Conservation (phyloP, 495 filamentous ascomycete genomes). For the Emericellopsis terricola region DNA sequence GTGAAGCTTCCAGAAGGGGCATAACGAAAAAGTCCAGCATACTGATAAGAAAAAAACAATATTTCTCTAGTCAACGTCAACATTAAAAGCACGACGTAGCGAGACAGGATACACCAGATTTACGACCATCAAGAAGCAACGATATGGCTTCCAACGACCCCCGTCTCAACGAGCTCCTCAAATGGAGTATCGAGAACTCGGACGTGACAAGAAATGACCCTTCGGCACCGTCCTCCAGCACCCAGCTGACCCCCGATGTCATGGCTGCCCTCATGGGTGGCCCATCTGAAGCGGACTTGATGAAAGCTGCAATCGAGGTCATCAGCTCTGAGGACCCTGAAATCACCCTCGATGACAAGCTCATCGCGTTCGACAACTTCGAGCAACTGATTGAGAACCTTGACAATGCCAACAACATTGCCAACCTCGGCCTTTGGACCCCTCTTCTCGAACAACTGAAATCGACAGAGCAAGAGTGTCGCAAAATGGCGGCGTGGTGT, state of each 20-base stretch:
- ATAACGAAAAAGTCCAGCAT: background rate
- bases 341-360: conserved; percentile 51
- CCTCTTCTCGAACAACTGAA: conserved; percentile 52
- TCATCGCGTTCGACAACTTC: conserved; percentile 89
- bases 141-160: conserved; percentile 17
- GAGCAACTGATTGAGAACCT: conserved; percentile 80
- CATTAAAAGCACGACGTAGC: background rate
- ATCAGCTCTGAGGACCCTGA: conserved; percentile 45
- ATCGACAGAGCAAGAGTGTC: conserved; percentile 49
- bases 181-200: conserved; percentile 85
- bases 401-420: conserved; percentile 91
- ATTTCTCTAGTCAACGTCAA: background rate
- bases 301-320: conserved; percentile 64
- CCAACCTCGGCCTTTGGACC: conserved; percentile 58
- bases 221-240: conserved; percentile 15
- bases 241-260: conserved; percentile 39
- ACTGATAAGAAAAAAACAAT: background rate
- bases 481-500: conserved; percentile 80
- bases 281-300: conserved; percentile 75
- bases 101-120: background rate
- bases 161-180: conserved; percentile 53
- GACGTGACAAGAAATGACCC: conserved; percentile 17
- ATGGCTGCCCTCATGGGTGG: conserved; percentile 57
- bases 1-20: conserved; percentile 4
- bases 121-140: conserved; percentile 3